These are phyloP conservation scores for Ligustrum vulgare DNA, from an alignment of 257 asterid genomes.

Conservation along the genomic window DNA sequence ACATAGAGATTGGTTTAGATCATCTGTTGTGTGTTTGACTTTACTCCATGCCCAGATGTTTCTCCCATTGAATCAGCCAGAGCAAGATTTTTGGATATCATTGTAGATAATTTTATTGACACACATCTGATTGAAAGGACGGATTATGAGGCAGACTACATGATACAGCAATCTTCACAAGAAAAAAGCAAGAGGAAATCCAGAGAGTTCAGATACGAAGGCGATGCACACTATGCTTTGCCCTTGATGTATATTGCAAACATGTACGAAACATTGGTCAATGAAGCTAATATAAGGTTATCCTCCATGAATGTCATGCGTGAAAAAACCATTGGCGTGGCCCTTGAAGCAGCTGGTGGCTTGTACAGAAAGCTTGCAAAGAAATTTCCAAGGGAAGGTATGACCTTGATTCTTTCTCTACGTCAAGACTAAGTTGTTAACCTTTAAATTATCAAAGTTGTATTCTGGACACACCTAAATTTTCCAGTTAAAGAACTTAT, in stretches of 20 bases:
- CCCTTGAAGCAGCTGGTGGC: constrained; percentile 99
- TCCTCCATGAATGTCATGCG: constrained; percentile 75
- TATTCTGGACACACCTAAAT: constrained; percentile 12
- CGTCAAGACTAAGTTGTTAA: neutral
- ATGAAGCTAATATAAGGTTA: constrained; percentile 78
- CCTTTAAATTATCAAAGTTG: constrained; percentile 11
- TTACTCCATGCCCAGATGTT: constrained; percentile 54
- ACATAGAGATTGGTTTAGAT: constrained; percentile 12
- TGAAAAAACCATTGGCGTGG: constrained; percentile 89
- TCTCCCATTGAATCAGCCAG: constrained; percentile 96
- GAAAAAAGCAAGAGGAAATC: constrained; percentile 68
- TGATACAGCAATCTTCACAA: constrained; percentile 58
- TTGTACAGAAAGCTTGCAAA: constrained; percentile 90
- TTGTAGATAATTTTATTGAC: constrained; percentile 72
- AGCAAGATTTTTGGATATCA: constrained; percentile 78
- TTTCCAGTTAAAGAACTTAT: neutral
- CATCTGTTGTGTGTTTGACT: constrained; percentile 32
- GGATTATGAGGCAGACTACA: constrained; percentile 67
- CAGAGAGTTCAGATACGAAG: constrained; percentile 71
- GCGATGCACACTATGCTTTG: constrained; percentile 82
- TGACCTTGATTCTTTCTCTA: constrained; percentile 12
- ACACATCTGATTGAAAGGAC: constrained; percentile 65
- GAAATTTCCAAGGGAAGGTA: constrained; percentile 92
- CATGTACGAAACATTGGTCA: constrained; percentile 85
- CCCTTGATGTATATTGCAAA: constrained; percentile 96